Conservation (phyloP, 805 yeast genomes). For the Ogataea methylovora region DNA sequence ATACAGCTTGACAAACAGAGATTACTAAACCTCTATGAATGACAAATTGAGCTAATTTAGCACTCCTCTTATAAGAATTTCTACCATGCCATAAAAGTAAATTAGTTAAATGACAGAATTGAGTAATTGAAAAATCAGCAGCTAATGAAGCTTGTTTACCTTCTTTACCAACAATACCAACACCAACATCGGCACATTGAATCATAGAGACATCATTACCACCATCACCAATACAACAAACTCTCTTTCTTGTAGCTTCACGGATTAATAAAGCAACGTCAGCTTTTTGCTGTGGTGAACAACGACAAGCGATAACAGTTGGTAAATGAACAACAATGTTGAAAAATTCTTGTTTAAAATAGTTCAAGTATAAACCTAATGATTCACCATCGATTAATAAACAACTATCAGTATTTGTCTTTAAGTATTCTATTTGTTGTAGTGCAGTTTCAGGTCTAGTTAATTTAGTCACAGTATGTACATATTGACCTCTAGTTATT, state of each 20-base stretch:
- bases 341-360: slow-evolving; percentile 67
- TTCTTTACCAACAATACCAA: slow-evolving; percentile 98
- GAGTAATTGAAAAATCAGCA: slow-evolving; percentile 92
- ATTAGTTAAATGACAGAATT: slow-evolving; percentile 83
- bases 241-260: slow-evolving; percentile 75
- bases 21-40: slow-evolving; percentile 94
- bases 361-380: slow-evolving; percentile 55
- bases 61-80: slow-evolving; percentile 91
- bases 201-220: slow-evolving; percentile 99
- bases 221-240: slow-evolving; percentile 98
- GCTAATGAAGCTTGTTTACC: slow-evolving; percentile 97
- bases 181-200: slow-evolving; percentile 98
- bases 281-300: slow-evolving; percentile 98
- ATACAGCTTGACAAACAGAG: slow-evolving; percentile 92
- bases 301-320: slow-evolving; percentile 95
- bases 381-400: slow-evolving; percentile 93
- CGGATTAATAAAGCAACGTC: slow-evolving; percentile 83
- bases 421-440: slow-evolving; percentile 66
- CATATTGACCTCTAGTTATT: slow-evolving; percentile 88
- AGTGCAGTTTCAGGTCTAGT: slow-evolving; percentile 59
- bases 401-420: slow-evolving; percentile 58
- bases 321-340: slow-evolving; percentile 72
- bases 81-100: slow-evolving; percentile 96
- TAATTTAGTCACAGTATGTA: slow-evolving; percentile 74
- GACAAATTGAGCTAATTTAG: slow-evolving; percentile 91